Base-by-base conservation (phyloP, 768 basidiomycete species). In the Boletus pseudopeckii region DNA sequence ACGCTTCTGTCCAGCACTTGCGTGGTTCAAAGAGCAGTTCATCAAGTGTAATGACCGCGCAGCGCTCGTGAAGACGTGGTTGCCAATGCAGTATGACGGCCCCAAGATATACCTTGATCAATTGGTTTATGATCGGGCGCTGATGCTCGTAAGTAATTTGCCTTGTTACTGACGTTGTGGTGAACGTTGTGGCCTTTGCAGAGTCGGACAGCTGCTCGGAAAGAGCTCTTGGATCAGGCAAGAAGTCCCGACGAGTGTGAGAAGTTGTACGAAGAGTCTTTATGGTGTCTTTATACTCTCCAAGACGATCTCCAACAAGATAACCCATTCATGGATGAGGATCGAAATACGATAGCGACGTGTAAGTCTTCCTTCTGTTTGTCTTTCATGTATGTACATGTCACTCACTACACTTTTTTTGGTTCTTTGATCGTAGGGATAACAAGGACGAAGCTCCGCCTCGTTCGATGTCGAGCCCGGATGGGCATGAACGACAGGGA, bases 11-110 rank as follows among this genome's bases (percentile, higher is more conserved):
- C 26, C 44, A 92, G 90, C 90, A 7, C 73, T 91, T 36, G 72
- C 83, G 48, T 99, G 94, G 95, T 94, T 97, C 74, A 90, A 89
- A 65, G 85, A 87, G 13, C 88, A 93, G 58, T 99, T 97, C 69
- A 84, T 94, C 63, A 94, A 95, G 67, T 96, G 92, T 64, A 90
- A 91, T 64, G 93, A 96, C 54, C 90, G 95, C 38, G 91, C 92
- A 17, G 86, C 91, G 44, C 70, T 90, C 17, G 88, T 92, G 40
- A 92, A 90, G 80, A 90, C 88, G 0, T 92, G 91, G 90, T 69
- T 92, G 14, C 90, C 90, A 6, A 81, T 81, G 47, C 88, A 90
- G 52, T 90, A 93, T 54, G 82, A 86, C 18, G 90, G 90, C 1
- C 85, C 89, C 0, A 86, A 84, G 65, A 84, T 83, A 50, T 95